Conservation (phyloP, 225 moss, liverwort and hornwort genomes). For the Thuidium tamariscinum region DNA sequence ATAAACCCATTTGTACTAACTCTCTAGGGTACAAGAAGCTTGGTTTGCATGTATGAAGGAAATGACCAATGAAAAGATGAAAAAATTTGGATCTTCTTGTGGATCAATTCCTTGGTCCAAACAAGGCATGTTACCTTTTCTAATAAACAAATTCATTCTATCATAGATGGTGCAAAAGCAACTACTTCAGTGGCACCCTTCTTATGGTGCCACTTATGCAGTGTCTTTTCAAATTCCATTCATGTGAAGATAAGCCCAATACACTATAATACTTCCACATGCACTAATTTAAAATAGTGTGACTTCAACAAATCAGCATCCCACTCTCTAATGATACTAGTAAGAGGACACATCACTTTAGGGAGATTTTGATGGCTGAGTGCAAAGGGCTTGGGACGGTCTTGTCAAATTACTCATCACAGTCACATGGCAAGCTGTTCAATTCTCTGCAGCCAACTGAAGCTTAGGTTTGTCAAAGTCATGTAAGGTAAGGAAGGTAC, state of each 20-base stretch:
- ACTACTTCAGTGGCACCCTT: not conserved
- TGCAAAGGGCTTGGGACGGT: no score
- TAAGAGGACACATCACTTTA: not conserved
- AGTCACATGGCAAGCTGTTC: not conserved
- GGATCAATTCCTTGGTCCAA: fast-evolving
- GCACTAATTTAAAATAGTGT: not conserved
- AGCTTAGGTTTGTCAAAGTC: not conserved
- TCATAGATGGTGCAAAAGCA: not conserved
- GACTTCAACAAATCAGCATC: no score
- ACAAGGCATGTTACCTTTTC: not conserved
- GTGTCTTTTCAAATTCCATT: not conserved
- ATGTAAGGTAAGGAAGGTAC: not conserved
- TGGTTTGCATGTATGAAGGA: fast-evolving
- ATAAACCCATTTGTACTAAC: no score
- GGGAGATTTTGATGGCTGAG: not conserved
- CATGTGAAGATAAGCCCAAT: not conserved
- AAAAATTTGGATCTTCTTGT: not conserved
- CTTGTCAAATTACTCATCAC: not conserved
- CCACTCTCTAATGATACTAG: no score
- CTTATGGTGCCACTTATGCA: no score
- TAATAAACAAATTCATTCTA: no score
- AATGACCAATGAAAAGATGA: fast-evolving
- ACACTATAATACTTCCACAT: no score
- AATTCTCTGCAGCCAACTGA: not conserved
- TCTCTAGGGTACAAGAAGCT: no score